Evolutionary conservation across 2,329 filamentous ascomycete genomes (phyloP).

Genomic region (Cercospora sojina): DNA sequence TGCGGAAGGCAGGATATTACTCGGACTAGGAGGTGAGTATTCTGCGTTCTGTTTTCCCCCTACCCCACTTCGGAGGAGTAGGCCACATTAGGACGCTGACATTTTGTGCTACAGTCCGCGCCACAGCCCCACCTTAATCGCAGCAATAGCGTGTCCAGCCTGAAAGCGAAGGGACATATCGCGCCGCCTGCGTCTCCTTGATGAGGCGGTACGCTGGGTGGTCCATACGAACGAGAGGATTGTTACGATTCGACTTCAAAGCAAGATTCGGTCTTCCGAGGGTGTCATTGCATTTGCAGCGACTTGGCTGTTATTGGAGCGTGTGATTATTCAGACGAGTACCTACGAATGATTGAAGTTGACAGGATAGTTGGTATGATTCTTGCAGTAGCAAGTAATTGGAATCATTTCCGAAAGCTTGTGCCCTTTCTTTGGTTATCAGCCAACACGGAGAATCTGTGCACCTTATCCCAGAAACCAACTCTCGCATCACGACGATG

Average conservation of each 20-base stretch:
- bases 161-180: constrained; percentile 1
- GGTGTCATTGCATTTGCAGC: not conserved
- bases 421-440: not conserved
- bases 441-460: no score
- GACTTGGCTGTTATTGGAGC: not conserved
- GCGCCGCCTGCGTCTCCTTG: not conserved
- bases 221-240: not conserved
- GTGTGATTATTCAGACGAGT: not conserved
- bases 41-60: no score
- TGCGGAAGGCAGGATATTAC: constrained; percentile 22
- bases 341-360: not conserved
- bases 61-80: no score
- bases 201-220: not conserved
- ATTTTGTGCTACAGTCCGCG: not conserved
- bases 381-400: not conserved
- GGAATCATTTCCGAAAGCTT: not conserved
- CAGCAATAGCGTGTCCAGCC: constrained; percentile 11
- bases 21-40: constrained; percentile 29
- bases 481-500: no score
- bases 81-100: no score
- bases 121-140: constrained; percentile 11
- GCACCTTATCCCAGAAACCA: no score
- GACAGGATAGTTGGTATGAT: not conserved
- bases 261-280: not conserved
- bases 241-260: not conserved